Conservation (phyloP, 352 stramenopile species). For the Salisapilia sapeloensis region DNA sequence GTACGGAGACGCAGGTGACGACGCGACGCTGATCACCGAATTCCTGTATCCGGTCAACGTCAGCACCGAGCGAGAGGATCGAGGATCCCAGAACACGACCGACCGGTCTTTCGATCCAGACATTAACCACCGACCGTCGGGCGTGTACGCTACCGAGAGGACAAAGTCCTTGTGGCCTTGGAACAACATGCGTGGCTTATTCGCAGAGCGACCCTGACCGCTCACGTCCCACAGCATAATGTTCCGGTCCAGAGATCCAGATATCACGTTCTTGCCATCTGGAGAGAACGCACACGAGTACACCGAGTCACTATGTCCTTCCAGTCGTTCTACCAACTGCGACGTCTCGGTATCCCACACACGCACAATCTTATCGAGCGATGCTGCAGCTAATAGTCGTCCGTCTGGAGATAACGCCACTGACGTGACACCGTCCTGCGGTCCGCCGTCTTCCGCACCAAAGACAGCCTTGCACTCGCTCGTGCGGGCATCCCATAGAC, state of each 20-base stretch:
- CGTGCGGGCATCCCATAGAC: conserved; percentile 65
- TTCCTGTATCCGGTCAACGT: conserved; percentile 73
- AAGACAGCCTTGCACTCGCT: conserved; percentile 78
- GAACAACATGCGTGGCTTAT: conserved; percentile 73
- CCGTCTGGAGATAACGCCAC: conserved; percentile 66
- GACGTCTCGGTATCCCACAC: conserved; percentile 76
- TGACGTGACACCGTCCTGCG: conserved; percentile 66
- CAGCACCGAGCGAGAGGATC: conserved; percentile 62
- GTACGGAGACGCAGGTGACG: conserved; percentile 67
- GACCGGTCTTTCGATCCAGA: conserved; percentile 75
- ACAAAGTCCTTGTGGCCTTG: conserved; percentile 81
- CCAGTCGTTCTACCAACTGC: conserved; percentile 62
- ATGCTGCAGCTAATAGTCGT: conserved; percentile 54
- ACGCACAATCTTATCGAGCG: conserved; percentile 72
- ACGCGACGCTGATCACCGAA: conserved; percentile 78
- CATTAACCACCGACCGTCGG: conserved; percentile 77
- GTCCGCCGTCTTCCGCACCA: conserved; percentile 58
- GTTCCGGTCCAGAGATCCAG: conserved; percentile 65
- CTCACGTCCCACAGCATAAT: conserved; percentile 81
- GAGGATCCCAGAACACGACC: conserved; percentile 77
- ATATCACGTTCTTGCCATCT: conserved; percentile 78
- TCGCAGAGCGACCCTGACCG: conserved; percentile 59
- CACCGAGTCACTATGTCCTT: conserved; percentile 74
- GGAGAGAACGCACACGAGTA: conserved; percentile 80
- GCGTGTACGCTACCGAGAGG: conserved; percentile 71